Conservation (phyloP, 495 filamentous ascomycete species). For the Tuber aestivum region DNA sequence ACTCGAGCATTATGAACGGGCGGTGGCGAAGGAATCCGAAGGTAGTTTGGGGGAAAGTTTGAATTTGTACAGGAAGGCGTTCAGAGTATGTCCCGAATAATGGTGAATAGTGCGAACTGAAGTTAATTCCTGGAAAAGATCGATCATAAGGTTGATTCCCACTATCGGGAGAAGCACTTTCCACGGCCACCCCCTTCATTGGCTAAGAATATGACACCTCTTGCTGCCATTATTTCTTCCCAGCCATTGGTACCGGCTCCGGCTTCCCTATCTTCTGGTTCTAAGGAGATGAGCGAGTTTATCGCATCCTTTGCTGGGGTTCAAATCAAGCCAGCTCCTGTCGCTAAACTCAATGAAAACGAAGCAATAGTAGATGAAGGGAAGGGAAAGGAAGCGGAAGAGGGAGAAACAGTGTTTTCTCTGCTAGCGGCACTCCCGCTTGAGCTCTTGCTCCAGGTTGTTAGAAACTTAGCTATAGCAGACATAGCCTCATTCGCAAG, state of each 20-base stretch:
- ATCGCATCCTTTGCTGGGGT: conserved; percentile 66
- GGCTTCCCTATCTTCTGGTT: conserved; percentile 14
- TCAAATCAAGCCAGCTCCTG: conserved; percentile 54
- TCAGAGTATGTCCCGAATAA: conserved; percentile 53
- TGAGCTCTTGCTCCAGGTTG: conserved; percentile 72
- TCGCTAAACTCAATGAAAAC: conserved; percentile 31
- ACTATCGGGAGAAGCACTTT: conserved; percentile 87
- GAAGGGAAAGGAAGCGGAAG: conserved; percentile 34
- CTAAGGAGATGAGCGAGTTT: conserved; percentile 53
- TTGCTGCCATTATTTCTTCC: conserved; percentile 45
- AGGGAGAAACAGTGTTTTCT: conserved; percentile 46
- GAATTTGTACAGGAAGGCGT: conserved; percentile 81
- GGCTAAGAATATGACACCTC: conserved; percentile 42
- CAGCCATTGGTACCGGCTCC: conserved; percentile 54
- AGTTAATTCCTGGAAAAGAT: conserved; percentile 52
- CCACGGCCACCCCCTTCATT: conserved; percentile 49
- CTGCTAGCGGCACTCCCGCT: conserved; percentile 71
- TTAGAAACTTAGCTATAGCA: conserved; percentile 62
- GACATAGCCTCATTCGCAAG: conserved; percentile 75
- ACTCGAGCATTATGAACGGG: conserved; percentile 86
- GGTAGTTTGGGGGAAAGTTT: conserved; percentile 87
- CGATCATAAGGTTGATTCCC: conserved; percentile 73
- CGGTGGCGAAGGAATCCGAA: conserved; percentile 77
- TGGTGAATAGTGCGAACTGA: conserved; percentile 14
- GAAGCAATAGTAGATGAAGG: conserved; percentile 52